phyloP scores from a whole-genome alignment of 2,329 filamentous ascomycete species.

The Fusarium pseudoanthophilum region DNA sequence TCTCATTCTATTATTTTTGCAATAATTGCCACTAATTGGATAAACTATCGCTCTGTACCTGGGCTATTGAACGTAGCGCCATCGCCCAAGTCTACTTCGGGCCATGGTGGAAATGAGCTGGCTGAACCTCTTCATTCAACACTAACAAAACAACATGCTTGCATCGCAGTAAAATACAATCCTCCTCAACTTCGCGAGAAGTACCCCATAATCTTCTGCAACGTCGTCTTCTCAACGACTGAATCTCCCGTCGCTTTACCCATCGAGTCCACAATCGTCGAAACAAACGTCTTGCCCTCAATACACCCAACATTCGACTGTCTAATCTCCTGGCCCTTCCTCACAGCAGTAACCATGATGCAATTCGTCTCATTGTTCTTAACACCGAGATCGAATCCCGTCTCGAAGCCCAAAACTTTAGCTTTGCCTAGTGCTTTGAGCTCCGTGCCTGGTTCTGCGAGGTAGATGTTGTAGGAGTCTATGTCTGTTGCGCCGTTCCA shows the following conservation, averaged over 20 bases:
- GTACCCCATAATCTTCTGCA: conserved; percentile 24
- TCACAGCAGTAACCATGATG: conserved; percentile 35
- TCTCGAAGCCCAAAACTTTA: conserved; percentile 35
- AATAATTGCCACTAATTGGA: background rate
- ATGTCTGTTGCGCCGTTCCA: conserved; percentile 46
- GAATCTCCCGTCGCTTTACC: conserved; percentile 1
- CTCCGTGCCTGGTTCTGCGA: background rate
- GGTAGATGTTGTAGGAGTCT: conserved; percentile 39
- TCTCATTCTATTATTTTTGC: background rate
- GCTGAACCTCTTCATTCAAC: background rate
- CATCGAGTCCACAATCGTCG: conserved; percentile 10
- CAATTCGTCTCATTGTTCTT: conserved; percentile 31
- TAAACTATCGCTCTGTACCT: background rate
- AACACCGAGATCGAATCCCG: conserved; percentile 32
- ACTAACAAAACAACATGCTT: background rate
- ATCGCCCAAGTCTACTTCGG: rapidly evolving
- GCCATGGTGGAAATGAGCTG: background rate
- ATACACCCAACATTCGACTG: conserved; percentile 39
- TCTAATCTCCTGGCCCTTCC: conserved; percentile 29
- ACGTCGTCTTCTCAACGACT: background rate
- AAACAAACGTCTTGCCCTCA: conserved; percentile 25
- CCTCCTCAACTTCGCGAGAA: conserved; percentile 48
- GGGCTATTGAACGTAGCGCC: background rate
- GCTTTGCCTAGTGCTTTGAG: conserved; percentile 10
- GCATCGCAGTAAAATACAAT: background rate